A percentile compares a stretch with the other conserved stretches of the same genome.
Evolutionary conservation across 2,329 filamentous ascomycete genomes (phyloP).

Genomic region (Cladosporium sp.): DNA sequence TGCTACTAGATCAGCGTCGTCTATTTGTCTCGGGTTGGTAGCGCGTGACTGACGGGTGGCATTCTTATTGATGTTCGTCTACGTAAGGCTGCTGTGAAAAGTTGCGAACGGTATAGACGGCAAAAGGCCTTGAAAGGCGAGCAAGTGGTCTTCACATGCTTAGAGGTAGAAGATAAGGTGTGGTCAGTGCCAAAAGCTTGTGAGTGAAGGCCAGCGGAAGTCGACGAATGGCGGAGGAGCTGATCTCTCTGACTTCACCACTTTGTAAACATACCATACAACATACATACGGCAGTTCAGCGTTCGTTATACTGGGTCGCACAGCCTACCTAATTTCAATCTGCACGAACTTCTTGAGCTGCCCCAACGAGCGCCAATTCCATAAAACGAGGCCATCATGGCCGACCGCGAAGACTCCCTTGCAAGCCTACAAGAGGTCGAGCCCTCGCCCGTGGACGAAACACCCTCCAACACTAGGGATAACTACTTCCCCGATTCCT

Average conservation of each 20-base stretch:
- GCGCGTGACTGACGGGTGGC: constrained; percentile 48
- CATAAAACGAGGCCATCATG: constrained; percentile 22
- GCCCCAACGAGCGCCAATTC: neutral
- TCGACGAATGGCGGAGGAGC: neutral
- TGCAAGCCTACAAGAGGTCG: constrained; percentile 61
- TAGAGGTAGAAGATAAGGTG: neutral
- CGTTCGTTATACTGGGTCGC: neutral
- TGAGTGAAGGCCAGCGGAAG: neutral
- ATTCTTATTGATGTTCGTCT: constrained; percentile 30
- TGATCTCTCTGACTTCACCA: neutral
- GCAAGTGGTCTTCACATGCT: constrained; percentile 24
- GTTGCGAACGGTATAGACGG: too few relatives aligned
- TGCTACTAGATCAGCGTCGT: constrained; percentile 16
- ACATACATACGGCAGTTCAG: neutral
- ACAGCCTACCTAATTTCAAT: too few relatives aligned
- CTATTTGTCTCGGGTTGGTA: neutral
- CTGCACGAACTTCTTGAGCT: too few relatives aligned
- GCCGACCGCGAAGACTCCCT: constrained; percentile 22
- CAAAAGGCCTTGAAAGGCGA: too few relatives aligned
- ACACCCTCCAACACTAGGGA: constrained; percentile 37
- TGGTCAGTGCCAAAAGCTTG: neutral
- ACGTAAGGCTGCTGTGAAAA: too few relatives aligned
- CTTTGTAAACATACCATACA: neutral
- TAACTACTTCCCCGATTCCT: constrained; percentile 36
- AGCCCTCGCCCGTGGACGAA: constrained; percentile 74